Base-by-base conservation (phyloP, 805 yeast genomes). In the Ogataea haglerorum region DNA sequence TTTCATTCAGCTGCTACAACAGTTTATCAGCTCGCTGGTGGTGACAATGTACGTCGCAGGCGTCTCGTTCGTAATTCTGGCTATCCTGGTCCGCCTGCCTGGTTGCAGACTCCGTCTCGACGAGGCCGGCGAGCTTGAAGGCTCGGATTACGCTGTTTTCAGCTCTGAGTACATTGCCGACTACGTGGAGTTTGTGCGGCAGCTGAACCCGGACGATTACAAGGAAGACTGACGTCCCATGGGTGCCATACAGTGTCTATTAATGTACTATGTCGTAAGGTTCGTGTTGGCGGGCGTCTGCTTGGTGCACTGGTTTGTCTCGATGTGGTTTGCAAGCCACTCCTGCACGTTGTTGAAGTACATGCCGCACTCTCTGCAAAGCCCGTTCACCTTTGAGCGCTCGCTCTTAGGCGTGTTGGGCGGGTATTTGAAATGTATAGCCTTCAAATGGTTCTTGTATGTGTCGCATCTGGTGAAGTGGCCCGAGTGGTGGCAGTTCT, bases 391-490 rank as follows among this genome's bases (percentile, higher is more conserved):
- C 37, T 76, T 73, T 15, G 64, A 61, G 47, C 97, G 73, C 53
- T 86, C 84, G 46, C 76, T 80, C 63, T 88, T 87, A 57, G 81
- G 78, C 3, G 95, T 88, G 6, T 95, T 95, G 28, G 75, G 74
- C 5, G 96, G 96, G 61, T 89, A 89, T 49, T 78, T 83, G 60
- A 89, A 89, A 58, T 89, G 97, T 46, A 89, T 73, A 2, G 96
- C 95, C 60, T 85, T 86, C 46, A 89, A 69, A 63, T 89, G 97
- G 63, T 89, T 89, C 57, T 89, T 89, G 65, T 78, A 89, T 4
- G 97, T 89, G 58, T 89, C 97, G 59, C 96, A 85, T 36, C 97
- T 72, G 10, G 89, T 80, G 54, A 89, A 89, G 22, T 85, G 80
- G 5, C 97, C 97, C 6, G 87, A 78, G 40, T 77, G 76, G 58